Evolutionary conservation across 106 monocot genomes (phyloP), one percentile per base, ranked within the genome.

Genomic region (Dendrobium officinale): DNA sequence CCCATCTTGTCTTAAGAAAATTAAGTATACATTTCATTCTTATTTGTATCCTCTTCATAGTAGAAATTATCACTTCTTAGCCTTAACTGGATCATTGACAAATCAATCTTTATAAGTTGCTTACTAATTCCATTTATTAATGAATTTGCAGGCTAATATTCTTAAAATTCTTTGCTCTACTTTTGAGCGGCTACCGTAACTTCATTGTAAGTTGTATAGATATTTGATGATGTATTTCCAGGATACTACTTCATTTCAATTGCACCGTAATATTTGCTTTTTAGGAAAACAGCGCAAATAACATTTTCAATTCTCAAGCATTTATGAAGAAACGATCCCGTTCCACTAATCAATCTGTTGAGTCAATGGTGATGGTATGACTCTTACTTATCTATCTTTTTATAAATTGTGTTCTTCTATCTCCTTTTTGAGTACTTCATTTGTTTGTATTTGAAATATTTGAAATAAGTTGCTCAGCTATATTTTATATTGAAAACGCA

Each of bases 111-210:
- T 15, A 55, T 78, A 43, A 61, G 6, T 3, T 77, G 31, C 44
- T 43, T 58, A n/a, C 49, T 77, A 42, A 79, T 80, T 80, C 17
- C 75, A 33, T 83, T 3, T 51, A 15, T 31, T 82, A 24, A 55
- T 82, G 74, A 61, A 61, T 80, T 26, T 91, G 88, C 88, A 99
- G 99, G 89, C 78, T 99, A 78, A 93, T 89, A 79, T 99, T 99
- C 79, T 88, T 99, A 45, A 99, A 84, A 77, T 95, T 95, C 84
- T 95, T 99, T 80, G 91, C 93, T 79, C 79, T 85, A 67, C 86
- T 99, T 72, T 81, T 99, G 75, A 93, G 93, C 86, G 99, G 99
- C n/a, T 99, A 99, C 79, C 99, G 99, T 31, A 99, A 99, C 77
- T 99, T 99, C 79, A 88, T 99, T 78, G 99, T 99, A 87, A 91